Evolutionary conservation across 371 early-diverging fungal genomes (phyloP).

Genomic region (Mortierella sp.): DNA sequence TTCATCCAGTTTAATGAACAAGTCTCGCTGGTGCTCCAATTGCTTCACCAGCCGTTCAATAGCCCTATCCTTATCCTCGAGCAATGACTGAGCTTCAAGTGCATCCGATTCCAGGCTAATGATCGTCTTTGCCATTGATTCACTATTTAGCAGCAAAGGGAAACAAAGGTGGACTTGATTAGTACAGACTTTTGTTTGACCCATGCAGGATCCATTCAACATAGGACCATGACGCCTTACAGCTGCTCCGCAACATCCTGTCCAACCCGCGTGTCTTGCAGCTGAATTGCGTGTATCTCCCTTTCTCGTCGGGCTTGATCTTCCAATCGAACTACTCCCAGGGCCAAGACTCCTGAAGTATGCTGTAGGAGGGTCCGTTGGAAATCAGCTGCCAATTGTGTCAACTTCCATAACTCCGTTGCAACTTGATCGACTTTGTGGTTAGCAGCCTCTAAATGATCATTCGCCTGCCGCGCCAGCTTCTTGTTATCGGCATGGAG

Average conservation of each 20-base stretch:
- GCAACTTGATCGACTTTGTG: slow-evolving; percentile 75
- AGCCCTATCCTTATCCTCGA: slow-evolving; percentile 47
- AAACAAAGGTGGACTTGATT: neutral
- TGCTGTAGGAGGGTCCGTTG: slow-evolving; percentile 77
- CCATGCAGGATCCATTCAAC: too few relatives aligned
- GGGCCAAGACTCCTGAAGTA: slow-evolving; percentile 70
- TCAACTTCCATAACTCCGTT: slow-evolving; percentile 70
- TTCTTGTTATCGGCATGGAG: slow-evolving; percentile 61
- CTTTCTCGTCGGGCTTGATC: slow-evolving; percentile 45
- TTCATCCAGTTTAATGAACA: slow-evolving; percentile 41
- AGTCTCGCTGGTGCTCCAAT: slow-evolving; percentile 40
- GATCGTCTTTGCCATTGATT: slow-evolving; percentile 36
- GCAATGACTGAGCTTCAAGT: slow-evolving; percentile 37
- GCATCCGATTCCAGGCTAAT: slow-evolving; percentile 37
- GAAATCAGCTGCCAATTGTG: slow-evolving; percentile 68
- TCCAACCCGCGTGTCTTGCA: slow-evolving; percentile 18
- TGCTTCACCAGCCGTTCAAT: slow-evolving; percentile 50
- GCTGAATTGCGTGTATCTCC: slow-evolving; percentile 27
- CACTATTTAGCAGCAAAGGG: slow-evolving; percentile 12
- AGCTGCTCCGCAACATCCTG: slow-evolving; percentile 31
- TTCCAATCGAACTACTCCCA: slow-evolving; percentile 59
- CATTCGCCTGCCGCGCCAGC: slow-evolving; percentile 59
- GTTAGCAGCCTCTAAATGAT: slow-evolving; percentile 69
- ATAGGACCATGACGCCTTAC: too few relatives aligned
- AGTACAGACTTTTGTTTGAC: neutral